These are phyloP conservation scores for Salvia miltiorrhiza DNA, from an alignment of 257 asterid species.

Conservation along the genomic window DNA sequence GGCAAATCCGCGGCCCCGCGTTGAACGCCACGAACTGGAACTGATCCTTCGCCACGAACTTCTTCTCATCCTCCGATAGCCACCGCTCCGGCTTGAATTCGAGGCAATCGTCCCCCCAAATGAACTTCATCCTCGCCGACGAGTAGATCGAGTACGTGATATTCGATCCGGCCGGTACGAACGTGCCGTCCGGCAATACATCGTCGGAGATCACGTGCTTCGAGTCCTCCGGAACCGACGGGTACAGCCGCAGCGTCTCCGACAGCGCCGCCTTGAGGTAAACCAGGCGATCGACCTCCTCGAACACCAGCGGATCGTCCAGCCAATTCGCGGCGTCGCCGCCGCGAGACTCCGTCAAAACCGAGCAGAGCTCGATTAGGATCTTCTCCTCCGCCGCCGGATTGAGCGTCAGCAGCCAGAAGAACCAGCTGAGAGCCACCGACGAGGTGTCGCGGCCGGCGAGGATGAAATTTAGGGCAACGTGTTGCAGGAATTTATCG, in stretches of 20 bases:
- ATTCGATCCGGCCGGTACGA: constrained; percentile 47
- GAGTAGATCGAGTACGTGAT: constrained; percentile 53
- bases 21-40: constrained; percentile 47
- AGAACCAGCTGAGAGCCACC: constrained; percentile 59
- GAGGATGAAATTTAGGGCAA: constrained; percentile 44
- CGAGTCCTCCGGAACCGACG: constrained; percentile 52
- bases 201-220: constrained; percentile 50
- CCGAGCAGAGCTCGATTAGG: constrained; percentile 33
- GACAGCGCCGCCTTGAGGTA: constrained; percentile 50
- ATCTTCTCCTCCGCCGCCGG: constrained; percentile 46
- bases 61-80: constrained; percentile 38
- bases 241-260: constrained; percentile 47
- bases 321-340: constrained; percentile 34
- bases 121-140: constrained; percentile 48
- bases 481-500: constrained; percentile 42
- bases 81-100: constrained; percentile 59
- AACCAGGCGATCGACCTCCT: constrained; percentile 36
- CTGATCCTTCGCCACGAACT: constrained; percentile 36
- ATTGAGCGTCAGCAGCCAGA: constrained; percentile 38
- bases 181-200: constrained; percentile 46
- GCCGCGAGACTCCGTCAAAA: constrained; percentile 38
- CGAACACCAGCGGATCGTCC: constrained; percentile 37
- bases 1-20: constrained; percentile 52
- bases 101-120: constrained; percentile 50
- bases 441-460: constrained; percentile 59